Evolutionary conservation across 306 rosid species (phyloP), one percentile per base, ranked within the genome.

Genomic region (Luffa aegyptiaca): DNA sequence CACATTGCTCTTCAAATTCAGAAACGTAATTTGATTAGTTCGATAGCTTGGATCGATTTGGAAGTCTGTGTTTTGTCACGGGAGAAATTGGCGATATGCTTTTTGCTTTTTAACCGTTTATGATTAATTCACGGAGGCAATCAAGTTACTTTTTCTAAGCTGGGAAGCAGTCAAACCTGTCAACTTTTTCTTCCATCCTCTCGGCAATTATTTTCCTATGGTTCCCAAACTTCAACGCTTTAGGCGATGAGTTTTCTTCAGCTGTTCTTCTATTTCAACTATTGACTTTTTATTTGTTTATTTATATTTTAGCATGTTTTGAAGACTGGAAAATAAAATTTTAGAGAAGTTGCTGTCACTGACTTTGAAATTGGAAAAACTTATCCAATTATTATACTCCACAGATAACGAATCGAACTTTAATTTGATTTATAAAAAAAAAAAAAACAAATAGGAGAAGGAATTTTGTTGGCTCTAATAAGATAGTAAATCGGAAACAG

Each of bases 81-180:
- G 58, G 78, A 74, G 46, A 36, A 74, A 49, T 74, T 52, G 57
- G 45, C 62, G 31, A 7, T 49, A 13, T 49, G 78, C 61, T 73
- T 73, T 73, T 73, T 73, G 42, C 78, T 49, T 73, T 51, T 49
- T 73, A 26, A 48, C 61, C 61, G 37, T 51, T 31, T 74, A 31
- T 49, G 61, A 33, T 49, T 51, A 16, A 74, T 74, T 74, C 78
- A 51, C 61, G 78, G 78, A 74, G 61, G 33, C 31, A 51, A 13
- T 74, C 78, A 16, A 49, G 42, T 74, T 51, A 78, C 39, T 42
- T 41, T 59, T 78, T 58, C 73, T 39, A 45, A 48, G 70, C 72
- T 10, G 64, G 59, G 81, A 72, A 72, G 44, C 76, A 36, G 81
- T 78, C 83, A 83, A 80, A 35, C 35, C 6, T 52, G 5, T n/a